Evolutionary conservation across 768 basidiomycete species (phyloP).

Genomic region (Jaapia argillacea): DNA sequence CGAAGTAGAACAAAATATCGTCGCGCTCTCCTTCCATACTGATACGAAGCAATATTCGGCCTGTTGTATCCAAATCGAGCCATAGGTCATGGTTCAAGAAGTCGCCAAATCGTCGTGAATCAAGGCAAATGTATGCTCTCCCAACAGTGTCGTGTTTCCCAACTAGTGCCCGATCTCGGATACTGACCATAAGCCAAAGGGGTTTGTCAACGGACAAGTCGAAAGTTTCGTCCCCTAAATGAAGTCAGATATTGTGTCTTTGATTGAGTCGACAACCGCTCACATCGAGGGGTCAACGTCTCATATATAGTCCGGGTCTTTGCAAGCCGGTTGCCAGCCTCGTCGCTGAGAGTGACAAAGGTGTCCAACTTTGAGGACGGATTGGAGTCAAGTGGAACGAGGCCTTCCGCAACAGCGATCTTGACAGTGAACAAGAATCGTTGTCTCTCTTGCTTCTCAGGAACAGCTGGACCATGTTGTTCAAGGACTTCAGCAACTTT

Average conservation of each 20-base stretch:
- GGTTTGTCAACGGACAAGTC: constrained; percentile 89
- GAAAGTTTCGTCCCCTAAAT: constrained; percentile 90
- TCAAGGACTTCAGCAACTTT: constrained; percentile 59
- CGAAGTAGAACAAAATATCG: constrained; percentile 96
- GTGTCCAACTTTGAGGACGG: constrained; percentile 81
- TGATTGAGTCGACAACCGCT: constrained; percentile 23
- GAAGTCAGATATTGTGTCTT: too few relatives aligned
- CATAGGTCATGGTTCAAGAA: constrained; percentile 86
- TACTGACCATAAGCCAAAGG: constrained; percentile 96
- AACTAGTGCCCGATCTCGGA: constrained; percentile 81
- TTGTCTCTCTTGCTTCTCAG: constrained; percentile 55
- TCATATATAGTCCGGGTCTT: constrained; percentile 97
- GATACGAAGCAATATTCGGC: constrained; percentile 77
- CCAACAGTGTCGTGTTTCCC: constrained; percentile 93
- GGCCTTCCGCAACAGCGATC: constrained; percentile 81
- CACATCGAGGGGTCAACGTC: constrained; percentile 81
- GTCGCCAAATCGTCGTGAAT: constrained; percentile 82
- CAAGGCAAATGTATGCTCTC: constrained; percentile 84
- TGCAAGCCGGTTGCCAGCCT: constrained; percentile 78
- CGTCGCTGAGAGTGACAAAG: constrained; percentile 91
- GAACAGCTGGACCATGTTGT: constrained; percentile 53
- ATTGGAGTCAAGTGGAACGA: constrained; percentile 68
- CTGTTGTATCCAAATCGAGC: constrained; percentile 82
- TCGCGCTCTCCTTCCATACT: constrained; percentile 99
- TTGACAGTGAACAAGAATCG: constrained; percentile 90